Percentiles rank a stretch among this genome's conserved stretches.
Conservation (phyloP, 768 basidiomycete genomes). For the Leucosporidium creatinivorum region DNA sequence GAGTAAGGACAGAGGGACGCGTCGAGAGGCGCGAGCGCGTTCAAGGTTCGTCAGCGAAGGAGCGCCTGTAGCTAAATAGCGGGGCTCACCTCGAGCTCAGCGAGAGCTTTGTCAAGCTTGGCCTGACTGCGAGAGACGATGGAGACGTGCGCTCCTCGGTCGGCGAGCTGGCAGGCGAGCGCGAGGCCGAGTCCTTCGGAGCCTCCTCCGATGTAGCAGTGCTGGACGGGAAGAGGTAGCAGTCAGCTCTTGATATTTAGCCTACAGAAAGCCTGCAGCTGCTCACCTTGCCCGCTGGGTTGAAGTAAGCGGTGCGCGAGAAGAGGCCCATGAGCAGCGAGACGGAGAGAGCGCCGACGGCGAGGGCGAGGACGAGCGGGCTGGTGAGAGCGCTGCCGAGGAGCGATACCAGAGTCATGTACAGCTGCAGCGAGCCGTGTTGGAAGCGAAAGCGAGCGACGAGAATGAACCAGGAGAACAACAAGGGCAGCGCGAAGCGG, state of each 20-base stretch:
- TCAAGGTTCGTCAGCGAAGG: background rate
- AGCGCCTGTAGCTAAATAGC: background rate
- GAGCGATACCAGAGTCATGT: no score
- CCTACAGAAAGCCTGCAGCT: background rate
- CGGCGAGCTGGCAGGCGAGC: constrained; percentile 59
- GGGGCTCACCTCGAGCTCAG: constrained; percentile 56
- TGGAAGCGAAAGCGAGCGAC: constrained; percentile 19
- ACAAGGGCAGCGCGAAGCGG: background rate
- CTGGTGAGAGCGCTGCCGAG: no score
- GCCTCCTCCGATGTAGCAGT: constrained; percentile 78
- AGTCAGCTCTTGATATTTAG: background rate
- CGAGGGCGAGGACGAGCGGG: constrained; percentile 13
- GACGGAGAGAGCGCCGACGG: constrained; percentile 30
- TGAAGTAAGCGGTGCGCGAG: constrained; percentile 44
- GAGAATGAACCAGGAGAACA: background rate
- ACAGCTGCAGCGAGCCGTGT: constrained; percentile 38
- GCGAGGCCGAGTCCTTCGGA: constrained; percentile 71
- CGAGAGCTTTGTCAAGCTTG: constrained; percentile 56
- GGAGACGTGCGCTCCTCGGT: constrained; percentile 69
- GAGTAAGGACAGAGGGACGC: background rate
- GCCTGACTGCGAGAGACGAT: constrained; percentile 71
- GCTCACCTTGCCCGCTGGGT: constrained; percentile 48
- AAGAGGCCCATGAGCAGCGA: constrained; percentile 30
- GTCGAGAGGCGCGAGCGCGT: background rate
- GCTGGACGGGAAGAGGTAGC: constrained; percentile 46